Conservation (phyloP, 176 grass and related monocot species). For the Ampelocalamus luodianensis region DNA sequence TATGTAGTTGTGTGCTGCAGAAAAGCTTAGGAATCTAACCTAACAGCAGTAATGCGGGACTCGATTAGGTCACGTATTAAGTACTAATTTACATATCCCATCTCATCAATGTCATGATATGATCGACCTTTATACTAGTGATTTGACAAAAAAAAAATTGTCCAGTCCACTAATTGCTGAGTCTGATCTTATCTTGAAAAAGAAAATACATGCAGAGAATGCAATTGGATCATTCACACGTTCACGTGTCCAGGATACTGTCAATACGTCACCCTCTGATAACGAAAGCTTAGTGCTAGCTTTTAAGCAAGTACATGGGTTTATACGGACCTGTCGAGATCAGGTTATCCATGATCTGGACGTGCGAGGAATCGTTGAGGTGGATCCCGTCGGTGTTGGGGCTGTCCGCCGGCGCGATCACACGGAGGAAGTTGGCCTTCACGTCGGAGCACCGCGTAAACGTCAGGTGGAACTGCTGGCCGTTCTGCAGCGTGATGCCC, state of each 20-base stretch:
- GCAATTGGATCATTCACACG: not conserved
- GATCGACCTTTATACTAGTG: not conserved
- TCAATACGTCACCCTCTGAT: not conserved
- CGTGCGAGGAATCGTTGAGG: constrained; percentile 57
- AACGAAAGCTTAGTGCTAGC: not conserved
- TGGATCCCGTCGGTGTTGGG: constrained; percentile 95
- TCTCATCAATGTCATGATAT: not conserved
- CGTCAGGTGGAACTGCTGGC: constrained; percentile 74
- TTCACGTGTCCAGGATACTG: not conserved
- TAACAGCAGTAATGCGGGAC: not conserved
- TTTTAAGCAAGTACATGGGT: not conserved
- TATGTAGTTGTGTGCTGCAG: not conserved
- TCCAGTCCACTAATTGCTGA: constrained; percentile 20
- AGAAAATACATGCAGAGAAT: not conserved
- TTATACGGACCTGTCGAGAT: constrained; percentile 60
- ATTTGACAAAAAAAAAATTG: not conserved
- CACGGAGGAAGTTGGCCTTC: constrained; percentile 58
- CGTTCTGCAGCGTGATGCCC: constrained; percentile 67
- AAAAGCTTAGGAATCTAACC: not conserved
- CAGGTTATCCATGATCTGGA: constrained; percentile 57
- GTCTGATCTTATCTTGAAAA: constrained; percentile 23
- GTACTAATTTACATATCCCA: not conserved
- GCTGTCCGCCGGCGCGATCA: constrained; percentile 77
- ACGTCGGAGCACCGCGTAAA: constrained; percentile 69
- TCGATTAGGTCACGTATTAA: not conserved